phyloP scores from a whole-genome alignment of 192 early-diverging fungal genomes.

The Coemansia sp. region DNA sequence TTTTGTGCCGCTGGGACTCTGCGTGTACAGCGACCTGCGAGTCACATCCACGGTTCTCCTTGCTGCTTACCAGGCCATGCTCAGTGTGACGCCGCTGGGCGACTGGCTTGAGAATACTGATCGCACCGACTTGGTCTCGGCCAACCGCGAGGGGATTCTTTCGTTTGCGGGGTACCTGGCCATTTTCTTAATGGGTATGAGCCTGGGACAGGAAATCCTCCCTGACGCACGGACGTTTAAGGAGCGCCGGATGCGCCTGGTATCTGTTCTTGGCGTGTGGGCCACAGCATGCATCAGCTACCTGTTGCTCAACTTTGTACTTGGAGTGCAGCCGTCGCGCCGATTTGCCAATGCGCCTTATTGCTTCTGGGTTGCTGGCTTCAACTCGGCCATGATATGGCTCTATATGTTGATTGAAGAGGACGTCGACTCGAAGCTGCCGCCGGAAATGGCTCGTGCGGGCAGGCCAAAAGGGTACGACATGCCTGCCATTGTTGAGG shows the following conservation, averaged over 20 bases:
- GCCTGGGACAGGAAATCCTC: slow-evolving; percentile 65
- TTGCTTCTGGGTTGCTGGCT: slow-evolving; percentile 72
- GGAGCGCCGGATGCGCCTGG: slow-evolving; percentile 50
- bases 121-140: slow-evolving; percentile 67
- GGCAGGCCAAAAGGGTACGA: slow-evolving; percentile 44
- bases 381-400: slow-evolving; percentile 65
- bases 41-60: slow-evolving; percentile 58
- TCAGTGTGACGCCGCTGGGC: slow-evolving; percentile 60
- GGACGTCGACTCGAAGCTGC: slow-evolving; percentile 55
- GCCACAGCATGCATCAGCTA: slow-evolving; percentile 52
- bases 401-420: slow-evolving; percentile 62
- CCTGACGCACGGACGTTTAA: slow-evolving; percentile 44
- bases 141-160: slow-evolving; percentile 90
- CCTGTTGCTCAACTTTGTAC: slow-evolving; percentile 53
- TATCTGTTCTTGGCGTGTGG: slow-evolving; percentile 47
- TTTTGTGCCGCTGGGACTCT: slow-evolving; percentile 65
- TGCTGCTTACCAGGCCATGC: slow-evolving; percentile 61
- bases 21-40: slow-evolving; percentile 53
- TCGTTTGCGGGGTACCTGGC: slow-evolving; percentile 82
- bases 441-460: slow-evolving; percentile 33
- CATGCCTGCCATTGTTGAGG: slow-evolving; percentile 61
- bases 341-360: slow-evolving; percentile 76
- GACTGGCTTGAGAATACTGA: slow-evolving; percentile 75
- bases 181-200: slow-evolving; percentile 77
- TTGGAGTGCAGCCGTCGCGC: slow-evolving; percentile 64